phyloP scores from a whole-genome alignment of 2,329 filamentous ascomycete species.

The Shiraia bambusicola region DNA sequence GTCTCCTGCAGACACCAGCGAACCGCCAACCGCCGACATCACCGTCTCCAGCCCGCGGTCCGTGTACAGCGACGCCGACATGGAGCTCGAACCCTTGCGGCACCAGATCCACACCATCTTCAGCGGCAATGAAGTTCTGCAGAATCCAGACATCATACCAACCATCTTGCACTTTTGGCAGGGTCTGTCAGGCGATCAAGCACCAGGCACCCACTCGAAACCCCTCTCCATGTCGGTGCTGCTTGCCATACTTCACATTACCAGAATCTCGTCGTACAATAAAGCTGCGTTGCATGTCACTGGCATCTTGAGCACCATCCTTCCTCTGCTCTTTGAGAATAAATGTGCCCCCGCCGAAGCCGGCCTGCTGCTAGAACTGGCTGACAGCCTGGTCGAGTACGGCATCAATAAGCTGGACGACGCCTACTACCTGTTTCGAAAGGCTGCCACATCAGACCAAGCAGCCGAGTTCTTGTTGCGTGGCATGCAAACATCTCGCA shows the following conservation, averaged over 20 bases:
- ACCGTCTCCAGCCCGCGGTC: constrained; percentile 31
- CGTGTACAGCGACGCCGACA: constrained; percentile 26
- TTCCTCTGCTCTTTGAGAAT: constrained; percentile 41
- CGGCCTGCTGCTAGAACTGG: constrained; percentile 63
- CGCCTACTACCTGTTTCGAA: constrained; percentile 72
- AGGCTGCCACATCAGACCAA: constrained; percentile 53
- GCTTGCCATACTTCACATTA: constrained; percentile 39
- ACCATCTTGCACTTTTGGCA: constrained; percentile 44
- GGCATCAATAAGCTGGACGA: constrained; percentile 82
- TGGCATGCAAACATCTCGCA: constrained; percentile 71
- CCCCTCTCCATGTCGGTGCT: constrained; percentile 41
- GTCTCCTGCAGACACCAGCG: constrained; percentile 2
- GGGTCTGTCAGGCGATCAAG: constrained; percentile 35
- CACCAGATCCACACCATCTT: constrained; percentile 37
- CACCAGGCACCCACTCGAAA: constrained; percentile 36
- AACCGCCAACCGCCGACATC: constrained; percentile 20
- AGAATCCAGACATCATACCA: constrained; percentile 45
- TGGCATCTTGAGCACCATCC: constrained; percentile 36
- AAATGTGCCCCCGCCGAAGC: constrained; percentile 33
- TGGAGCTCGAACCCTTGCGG: constrained; percentile 33
- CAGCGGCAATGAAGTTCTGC: constrained; percentile 44
- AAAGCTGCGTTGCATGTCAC: constrained; percentile 42
- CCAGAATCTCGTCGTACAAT: constrained; percentile 40
- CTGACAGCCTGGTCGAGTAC: constrained; percentile 68
- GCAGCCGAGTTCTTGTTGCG: constrained; percentile 71